A percentile compares a stretch with the other conserved stretches of the same genome.
phyloP scores from a whole-genome alignment of 495 filamentous ascomycete genomes.

The Aspergillus conjunctus region DNA sequence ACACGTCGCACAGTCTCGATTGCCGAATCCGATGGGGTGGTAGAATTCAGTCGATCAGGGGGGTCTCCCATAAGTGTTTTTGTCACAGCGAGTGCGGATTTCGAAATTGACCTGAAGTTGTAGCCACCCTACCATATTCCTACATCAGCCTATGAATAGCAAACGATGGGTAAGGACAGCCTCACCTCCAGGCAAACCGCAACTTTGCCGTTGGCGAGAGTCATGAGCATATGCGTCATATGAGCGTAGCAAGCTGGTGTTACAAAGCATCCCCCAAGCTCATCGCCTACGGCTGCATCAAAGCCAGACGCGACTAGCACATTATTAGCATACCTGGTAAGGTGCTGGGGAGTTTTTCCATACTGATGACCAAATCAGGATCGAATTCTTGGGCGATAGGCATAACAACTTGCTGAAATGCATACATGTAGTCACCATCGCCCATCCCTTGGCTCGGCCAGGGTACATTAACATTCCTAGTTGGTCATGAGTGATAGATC shows the following conservation, averaged over 20 bases:
- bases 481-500: conserved; percentile 17
- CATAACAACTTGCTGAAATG: conserved; percentile 97
- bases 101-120: conserved; percentile 87
- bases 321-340: conserved; percentile 14
- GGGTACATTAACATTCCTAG: conserved; percentile 90
- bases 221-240: conserved; percentile 99
- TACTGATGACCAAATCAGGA: conserved; percentile 87
- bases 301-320: conserved; percentile 83
- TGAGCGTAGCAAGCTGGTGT: conserved; percentile 91
- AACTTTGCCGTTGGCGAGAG: conserved; percentile 86
- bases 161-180: neutral
- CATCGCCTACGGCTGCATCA: conserved; percentile 91
- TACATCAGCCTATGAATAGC: neutral
- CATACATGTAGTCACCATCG: conserved; percentile 94
- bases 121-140: conserved; percentile 72
- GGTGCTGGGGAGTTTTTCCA: conserved; percentile 5
- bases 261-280: conserved; percentile 88
- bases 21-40: conserved; percentile 45
- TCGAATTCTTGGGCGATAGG: conserved; percentile 90
- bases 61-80: conserved; percentile 94
- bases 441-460: conserved; percentile 94
- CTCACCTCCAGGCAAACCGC: conserved; percentile 81
- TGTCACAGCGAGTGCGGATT: conserved; percentile 88
- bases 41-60: conserved; percentile 67
- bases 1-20: conserved; percentile 56